Conservation (phyloP, 371 early-diverging fungal species). For the Mucor velutinosus region DNA sequence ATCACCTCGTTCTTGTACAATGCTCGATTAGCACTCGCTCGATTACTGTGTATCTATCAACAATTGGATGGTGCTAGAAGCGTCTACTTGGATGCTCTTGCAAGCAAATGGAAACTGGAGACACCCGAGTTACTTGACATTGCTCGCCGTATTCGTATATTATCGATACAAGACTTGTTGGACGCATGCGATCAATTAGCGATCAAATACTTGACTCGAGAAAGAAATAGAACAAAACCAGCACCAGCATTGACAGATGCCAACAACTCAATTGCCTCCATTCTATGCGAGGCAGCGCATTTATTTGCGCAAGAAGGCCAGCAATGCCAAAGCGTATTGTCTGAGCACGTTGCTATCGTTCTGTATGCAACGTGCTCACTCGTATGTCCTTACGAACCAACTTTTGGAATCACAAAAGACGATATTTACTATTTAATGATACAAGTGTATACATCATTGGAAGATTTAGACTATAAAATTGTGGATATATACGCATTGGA, state of each 20-base stretch:
- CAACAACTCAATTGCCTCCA: slow-evolving; percentile 19
- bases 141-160: slow-evolving; percentile 4
- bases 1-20: slow-evolving; percentile 19
- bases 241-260: slow-evolving; percentile 13
- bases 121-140: slow-evolving; percentile 6
- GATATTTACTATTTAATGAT: slow-evolving; percentile 2
- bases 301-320: slow-evolving; percentile 24
- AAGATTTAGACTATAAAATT: slow-evolving; percentile 1
- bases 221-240: slow-evolving; percentile 25
- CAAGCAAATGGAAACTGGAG: slow-evolving; percentile 25
- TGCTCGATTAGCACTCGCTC: slow-evolving; percentile 27
- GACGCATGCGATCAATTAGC: slow-evolving; percentile 12
- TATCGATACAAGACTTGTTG: not conserved
- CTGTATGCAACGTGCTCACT: slow-evolving; percentile 17
- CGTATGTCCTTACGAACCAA: slow-evolving; percentile 13
- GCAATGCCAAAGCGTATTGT: not conserved
- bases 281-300: slow-evolving; percentile 26
- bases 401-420: not conserved
- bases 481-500: slow-evolving; percentile 21
- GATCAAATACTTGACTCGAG: slow-evolving; percentile 20
- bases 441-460: slow-evolving; percentile 9
- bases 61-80: slow-evolving; percentile 3
- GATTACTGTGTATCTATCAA: slow-evolving; percentile 35
- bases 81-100: slow-evolving; percentile 22
- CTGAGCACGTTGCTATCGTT: slow-evolving; percentile 21